These are phyloP conservation scores for Exophiala aquamarina DNA, from an alignment of 2,329 filamentous ascomycete species.

Conservation along the genomic window DNA sequence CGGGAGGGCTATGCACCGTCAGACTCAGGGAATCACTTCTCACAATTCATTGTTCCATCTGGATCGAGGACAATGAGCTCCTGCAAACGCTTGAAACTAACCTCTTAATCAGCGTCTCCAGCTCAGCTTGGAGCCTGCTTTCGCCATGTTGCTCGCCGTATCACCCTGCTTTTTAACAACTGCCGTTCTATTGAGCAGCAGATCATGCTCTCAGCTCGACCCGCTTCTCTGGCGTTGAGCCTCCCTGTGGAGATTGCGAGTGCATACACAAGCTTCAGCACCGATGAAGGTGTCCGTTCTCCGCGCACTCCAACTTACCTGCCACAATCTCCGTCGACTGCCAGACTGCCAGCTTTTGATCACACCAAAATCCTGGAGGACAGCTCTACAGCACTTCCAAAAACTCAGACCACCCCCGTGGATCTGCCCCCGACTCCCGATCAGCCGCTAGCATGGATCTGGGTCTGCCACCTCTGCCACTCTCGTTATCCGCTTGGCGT, in stretches of 20 bases:
- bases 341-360: constrained; percentile 14
- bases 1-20: too few relatives aligned
- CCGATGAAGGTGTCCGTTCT: constrained; percentile 17
- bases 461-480: constrained; percentile 55
- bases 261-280: constrained; percentile 9
- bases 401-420: neutral
- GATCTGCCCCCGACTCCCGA: constrained; percentile 15
- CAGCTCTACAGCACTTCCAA: neutral
- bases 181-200: neutral
- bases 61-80: too few relatives aligned
- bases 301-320: constrained; percentile 22
- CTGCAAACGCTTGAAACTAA: neutral
- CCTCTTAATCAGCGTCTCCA: neutral
- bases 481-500: constrained; percentile 48
- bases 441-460: constrained; percentile 43
- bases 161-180: neutral
- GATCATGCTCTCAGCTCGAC: constrained; percentile 1
- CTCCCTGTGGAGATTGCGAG: constrained; percentile 5
- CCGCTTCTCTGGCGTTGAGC: neutral
- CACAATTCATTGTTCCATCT: too few relatives aligned
- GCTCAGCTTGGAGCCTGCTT: neutral
- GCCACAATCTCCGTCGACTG: constrained; percentile 10
- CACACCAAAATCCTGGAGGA: constrained; percentile 6
- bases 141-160: neutral
- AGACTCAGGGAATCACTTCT: too few relatives aligned